Conservation (phyloP, 2,329 filamentous ascomycete genomes). For the Tolypocladium guangdongense region DNA sequence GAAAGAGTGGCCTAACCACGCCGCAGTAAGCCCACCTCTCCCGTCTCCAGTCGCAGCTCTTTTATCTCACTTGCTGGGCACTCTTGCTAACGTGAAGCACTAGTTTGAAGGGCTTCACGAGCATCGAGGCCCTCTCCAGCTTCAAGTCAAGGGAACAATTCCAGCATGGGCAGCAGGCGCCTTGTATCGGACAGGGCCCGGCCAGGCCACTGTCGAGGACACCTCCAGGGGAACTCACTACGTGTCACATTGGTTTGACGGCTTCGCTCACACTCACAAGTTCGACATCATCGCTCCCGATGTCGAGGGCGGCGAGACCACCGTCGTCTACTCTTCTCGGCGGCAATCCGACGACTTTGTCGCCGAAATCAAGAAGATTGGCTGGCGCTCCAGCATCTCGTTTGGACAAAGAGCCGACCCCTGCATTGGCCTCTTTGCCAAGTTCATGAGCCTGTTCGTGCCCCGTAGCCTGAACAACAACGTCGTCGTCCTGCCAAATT, state of each 20-base stretch:
- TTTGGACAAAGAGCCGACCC: conserved; percentile 67
- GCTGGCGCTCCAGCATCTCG: conserved; percentile 42
- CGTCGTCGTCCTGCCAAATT: conserved; percentile 54
- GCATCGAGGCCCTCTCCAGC: conserved; percentile 51
- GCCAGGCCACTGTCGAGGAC: conserved; percentile 48
- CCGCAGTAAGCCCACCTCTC: conserved; percentile 24
- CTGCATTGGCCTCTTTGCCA: conserved; percentile 62
- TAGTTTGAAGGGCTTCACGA: conserved; percentile 61
- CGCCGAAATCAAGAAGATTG: conserved; percentile 47
- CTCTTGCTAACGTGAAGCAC: not conserved
- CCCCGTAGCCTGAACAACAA: conserved; percentile 37
- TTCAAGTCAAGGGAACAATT: conserved; percentile 54
- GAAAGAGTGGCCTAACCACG: conserved; percentile 36
- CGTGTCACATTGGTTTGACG: conserved; percentile 73
- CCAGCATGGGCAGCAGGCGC: conserved; percentile 61
- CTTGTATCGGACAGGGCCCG: conserved; percentile 66
- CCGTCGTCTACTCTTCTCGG: conserved; percentile 61
- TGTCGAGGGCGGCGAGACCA: conserved; percentile 12
- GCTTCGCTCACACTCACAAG: conserved; percentile 58
- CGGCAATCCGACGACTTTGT: conserved; percentile 55
- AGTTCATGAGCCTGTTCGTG: conserved; percentile 53
- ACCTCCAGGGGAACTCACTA: conserved; percentile 48
- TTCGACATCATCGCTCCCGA: conserved; percentile 52
- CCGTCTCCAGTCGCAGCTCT: not conserved
- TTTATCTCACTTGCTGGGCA: not conserved